Base-by-base conservation (phyloP, 176 grass and related monocot species). In the Tillandsia leiboldiana region DNA sequence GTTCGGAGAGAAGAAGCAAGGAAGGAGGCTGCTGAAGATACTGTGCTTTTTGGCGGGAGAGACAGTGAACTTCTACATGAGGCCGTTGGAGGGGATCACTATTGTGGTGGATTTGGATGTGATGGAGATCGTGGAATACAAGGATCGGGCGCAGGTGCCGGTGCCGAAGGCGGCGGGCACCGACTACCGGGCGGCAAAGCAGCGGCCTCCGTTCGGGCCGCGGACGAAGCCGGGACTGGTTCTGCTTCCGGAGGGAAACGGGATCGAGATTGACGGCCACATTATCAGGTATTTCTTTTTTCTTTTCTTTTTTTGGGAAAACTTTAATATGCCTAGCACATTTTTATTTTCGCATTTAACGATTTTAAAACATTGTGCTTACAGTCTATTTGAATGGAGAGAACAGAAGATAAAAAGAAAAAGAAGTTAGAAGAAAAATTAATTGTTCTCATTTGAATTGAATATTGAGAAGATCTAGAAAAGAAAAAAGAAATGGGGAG, bases 91-190 rank as follows among this genome's bases (percentile, higher is more conserved):
- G 67, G 86, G 86, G 59, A 68, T 94, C 26, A 73, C 84, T 49
- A 47, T 90, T 26, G 75, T 87, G 74, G 90, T 84, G 24, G 87
- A 90, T 69, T 75, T 95, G 75, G 91, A 95, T 70, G 11, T 15
- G 9, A 80, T 90, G 91, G 72, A 80, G 78, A 87, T 95, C 69
- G 75, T 95, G 15, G 79, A 56, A 50, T 95, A 80, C 69, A 64
- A 51, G 28, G 84, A 95, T 56, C 58, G 78, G 69, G 83, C 69
- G 70, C 0, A 15, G 18, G 49, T 78, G 48, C 81, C 91, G 0
- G 87, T 96, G 63, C 87, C 87, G 42, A 80, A 71, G 67, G 83
- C 84, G 20, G 62, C 66, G 8, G 87, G 81, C 28, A 96, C 91
- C 26, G 83, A 95, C 42, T 95, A 85, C 81, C 71, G 84, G 2